Base-by-base conservation (phyloP, 2,329 filamentous ascomycete genomes). In the Colletotrichum neosansevieriae region DNA sequence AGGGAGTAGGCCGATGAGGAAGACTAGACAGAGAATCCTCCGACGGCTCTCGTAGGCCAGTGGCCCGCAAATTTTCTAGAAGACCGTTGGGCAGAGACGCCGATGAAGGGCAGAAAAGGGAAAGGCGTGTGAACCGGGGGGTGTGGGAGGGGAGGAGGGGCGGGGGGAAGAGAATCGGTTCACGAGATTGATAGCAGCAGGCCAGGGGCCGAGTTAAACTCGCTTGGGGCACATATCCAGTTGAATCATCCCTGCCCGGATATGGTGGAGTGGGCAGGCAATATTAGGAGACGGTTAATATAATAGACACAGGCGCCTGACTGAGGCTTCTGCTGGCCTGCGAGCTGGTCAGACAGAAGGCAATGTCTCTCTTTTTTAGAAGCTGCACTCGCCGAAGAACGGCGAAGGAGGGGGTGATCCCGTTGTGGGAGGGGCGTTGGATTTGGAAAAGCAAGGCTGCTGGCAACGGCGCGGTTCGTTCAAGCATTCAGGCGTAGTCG, bases 1-100 rank as follows among this genome's bases (percentile, higher is more conserved):
- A 58, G 53, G 67, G 56, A 15, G 65, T 53, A 51, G 38, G 60
- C 77, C 79, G 75, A 78, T 77, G 75, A 73, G 74, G 76, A 75
- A 80, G 78, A 81, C 81, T 79, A 79, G 78, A 78, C 76, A 76
- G 77, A 80, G 78, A 83, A 83, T 80, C 78, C 79, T 83, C 81
- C 81, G 81, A 83, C 72, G 73, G 72, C 73, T 76, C 76, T 78
- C 72, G 76, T 73, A 73, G 74, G 73, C 72, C 71, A 73, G 68
- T 72, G 82, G 74, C 79, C 82, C 82, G 79, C 79, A 80, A 77
- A 79, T 80, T 68, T 80, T 81, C 77, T 80, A 80, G 77, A 82
- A 80, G 77, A 78, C 79, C 80, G 81, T 84, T 83, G 80, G 81
- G 76, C 75, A 79, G 79, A 80, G 75, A 74, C 77, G 77, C 76